Percentiles rank a stretch among this genome's conserved stretches.
phyloP scores from a whole-genome alignment of 768 basidiomycete species.

The Lyophyllum decastes region DNA sequence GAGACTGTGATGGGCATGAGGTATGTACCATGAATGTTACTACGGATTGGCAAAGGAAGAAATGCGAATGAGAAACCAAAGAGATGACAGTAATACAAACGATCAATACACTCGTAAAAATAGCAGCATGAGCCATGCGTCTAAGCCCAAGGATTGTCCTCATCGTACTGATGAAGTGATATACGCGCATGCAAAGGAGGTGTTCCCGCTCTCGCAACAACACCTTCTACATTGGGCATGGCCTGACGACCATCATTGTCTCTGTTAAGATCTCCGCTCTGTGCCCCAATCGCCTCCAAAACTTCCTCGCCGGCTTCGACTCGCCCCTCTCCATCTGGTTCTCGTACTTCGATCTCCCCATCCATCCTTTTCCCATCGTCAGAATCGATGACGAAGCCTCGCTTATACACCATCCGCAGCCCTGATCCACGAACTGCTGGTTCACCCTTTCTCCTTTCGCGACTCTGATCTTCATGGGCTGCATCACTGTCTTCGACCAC shows the following conservation, averaged over 20 bases:
- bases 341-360: conserved; percentile 44
- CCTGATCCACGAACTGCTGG: conserved; percentile 44
- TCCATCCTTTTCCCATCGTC: conserved; percentile 31
- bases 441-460: conserved; percentile 64
- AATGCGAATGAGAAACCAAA: conserved; percentile 12
- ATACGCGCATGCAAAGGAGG: conserved; percentile 48
- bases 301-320: conserved; percentile 44
- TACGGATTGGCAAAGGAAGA: background rate
- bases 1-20: background rate
- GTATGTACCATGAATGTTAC: background rate
- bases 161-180: conserved; percentile 32
- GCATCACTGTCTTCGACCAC: conserved; percentile 71
- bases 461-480: conserved; percentile 49
- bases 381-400: conserved; percentile 43
- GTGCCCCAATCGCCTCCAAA: conserved; percentile 33
- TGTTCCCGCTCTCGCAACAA: conserved; percentile 37
- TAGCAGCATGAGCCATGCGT: conserved; percentile 4
- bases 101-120: background rate
- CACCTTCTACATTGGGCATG: conserved; percentile 21
- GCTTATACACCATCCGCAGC: conserved; percentile 54
- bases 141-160: conserved; percentile 65
- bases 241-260: conserved; percentile 23
- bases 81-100: conserved; percentile 6
- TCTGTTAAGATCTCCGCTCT: conserved; percentile 30
- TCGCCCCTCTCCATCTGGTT: conserved; percentile 25